These are phyloP conservation scores for Aureococcus anophagefferens DNA, from an alignment of 108 stramenopile species.

Conservation along the genomic window DNA sequence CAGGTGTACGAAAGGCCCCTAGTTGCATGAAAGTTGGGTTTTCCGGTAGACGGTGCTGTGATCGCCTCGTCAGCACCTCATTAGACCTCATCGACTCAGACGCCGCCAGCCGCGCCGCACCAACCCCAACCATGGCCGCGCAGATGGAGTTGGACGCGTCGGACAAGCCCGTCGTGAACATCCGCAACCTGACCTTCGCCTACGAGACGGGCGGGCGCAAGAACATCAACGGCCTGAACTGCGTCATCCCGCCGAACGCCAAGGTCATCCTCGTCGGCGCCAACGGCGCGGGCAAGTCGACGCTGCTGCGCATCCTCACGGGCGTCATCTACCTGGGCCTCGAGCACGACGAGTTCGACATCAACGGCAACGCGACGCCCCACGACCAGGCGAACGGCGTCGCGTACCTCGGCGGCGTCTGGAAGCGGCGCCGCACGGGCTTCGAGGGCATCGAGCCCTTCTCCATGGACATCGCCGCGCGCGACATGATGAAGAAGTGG, in stretches of 20 bases:
- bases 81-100: too few relatives aligned
- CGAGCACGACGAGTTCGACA: background rate
- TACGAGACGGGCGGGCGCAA: slow-evolving; percentile 9
- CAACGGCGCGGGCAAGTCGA: slow-evolving; percentile 45
- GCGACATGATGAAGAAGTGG: slow-evolving; percentile 85
- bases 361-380: background rate
- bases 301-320: slow-evolving; percentile 30
- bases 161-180: slow-evolving; percentile 4
- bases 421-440: slow-evolving; percentile 38
- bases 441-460: slow-evolving; percentile 40
- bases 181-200: slow-evolving; percentile 11
- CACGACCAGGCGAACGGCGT: slow-evolving; percentile 39
- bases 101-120: too few relatives aligned
- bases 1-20: too few relatives aligned
- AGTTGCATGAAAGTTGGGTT: too few relatives aligned
- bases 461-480: slow-evolving; percentile 31
- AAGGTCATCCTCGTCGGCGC: slow-evolving; percentile 34
- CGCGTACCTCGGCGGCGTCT: slow-evolving; percentile 34
- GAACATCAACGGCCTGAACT: slow-evolving; percentile 16
- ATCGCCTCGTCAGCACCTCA: too few relatives aligned
- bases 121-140: too few relatives aligned
- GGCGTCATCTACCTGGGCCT: slow-evolving; percentile 10
- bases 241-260: slow-evolving; percentile 15
- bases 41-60: too few relatives aligned
- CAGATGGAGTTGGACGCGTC: background rate